Percentiles rank a stretch among this genome's conserved stretches.
Evolutionary conservation across 768 basidiomycete genomes (phyloP).

Genomic region (Agaricus bisporus): DNA sequence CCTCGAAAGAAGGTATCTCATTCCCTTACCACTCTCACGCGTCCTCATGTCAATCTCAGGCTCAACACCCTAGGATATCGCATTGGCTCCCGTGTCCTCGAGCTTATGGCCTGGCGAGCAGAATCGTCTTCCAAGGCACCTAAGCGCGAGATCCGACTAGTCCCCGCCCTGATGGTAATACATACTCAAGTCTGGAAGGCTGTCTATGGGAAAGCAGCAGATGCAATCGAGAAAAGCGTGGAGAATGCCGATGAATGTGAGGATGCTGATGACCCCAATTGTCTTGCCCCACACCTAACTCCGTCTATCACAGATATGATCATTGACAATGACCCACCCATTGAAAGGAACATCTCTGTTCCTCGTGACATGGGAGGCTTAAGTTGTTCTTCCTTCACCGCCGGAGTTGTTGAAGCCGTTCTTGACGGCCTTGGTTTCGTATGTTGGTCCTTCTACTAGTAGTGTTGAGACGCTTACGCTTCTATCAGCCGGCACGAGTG

Average conservation of each 20-base stretch:
- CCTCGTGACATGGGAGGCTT: slow-evolving; percentile 92
- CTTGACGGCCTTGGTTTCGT: slow-evolving; percentile 93
- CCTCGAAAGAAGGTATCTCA: slow-evolving; percentile 80
- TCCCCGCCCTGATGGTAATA: slow-evolving; percentile 88
- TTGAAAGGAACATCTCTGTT: slow-evolving; percentile 89
- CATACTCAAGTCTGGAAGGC: slow-evolving; percentile 95
- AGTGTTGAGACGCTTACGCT: slow-evolving; percentile 9
- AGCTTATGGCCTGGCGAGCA: slow-evolving; percentile 76
- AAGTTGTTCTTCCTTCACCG: slow-evolving; percentile 95
- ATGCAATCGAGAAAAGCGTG: slow-evolving; percentile 92
- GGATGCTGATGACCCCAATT: slow-evolving; percentile 18
- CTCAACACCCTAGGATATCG: slow-evolving; percentile 92
- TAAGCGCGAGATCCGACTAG: slow-evolving; percentile 85
- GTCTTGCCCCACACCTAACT: slow-evolving; percentile 9
- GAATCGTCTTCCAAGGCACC: slow-evolving; percentile 83
- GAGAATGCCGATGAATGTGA: slow-evolving; percentile 94
- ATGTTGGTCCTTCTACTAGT: slow-evolving; percentile 25
- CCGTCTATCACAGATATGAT: slow-evolving; percentile 74
- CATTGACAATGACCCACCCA: slow-evolving; percentile 90
- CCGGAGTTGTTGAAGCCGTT: slow-evolving; percentile 96
- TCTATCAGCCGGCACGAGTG: slow-evolving; percentile 82
- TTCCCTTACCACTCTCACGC: neutral
- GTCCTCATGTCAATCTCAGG: slow-evolving; percentile 32
- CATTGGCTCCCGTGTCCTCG: slow-evolving; percentile 80
- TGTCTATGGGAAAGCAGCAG: slow-evolving; percentile 89